Percentiles rank a stretch among this genome's conserved stretches.
Conservation (phyloP, 208 protist species). For the Wallacemonas sp. region DNA sequence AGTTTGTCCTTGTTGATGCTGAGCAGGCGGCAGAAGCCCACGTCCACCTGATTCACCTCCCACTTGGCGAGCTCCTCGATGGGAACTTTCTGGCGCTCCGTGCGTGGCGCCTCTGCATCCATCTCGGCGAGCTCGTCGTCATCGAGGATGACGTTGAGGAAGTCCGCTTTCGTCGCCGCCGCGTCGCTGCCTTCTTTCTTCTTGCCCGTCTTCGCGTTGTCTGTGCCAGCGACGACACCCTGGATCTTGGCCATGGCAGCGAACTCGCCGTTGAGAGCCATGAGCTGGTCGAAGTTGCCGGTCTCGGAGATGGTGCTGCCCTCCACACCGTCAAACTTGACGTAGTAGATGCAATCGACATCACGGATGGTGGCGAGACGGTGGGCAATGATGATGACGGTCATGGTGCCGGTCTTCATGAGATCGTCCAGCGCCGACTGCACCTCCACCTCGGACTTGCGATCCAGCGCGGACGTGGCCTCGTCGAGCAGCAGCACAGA, state of each 20-base stretch:
- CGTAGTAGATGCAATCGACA: conserved; percentile 88
- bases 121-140: conserved; percentile 41
- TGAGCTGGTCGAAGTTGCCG: not conserved
- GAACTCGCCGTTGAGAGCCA: conserved; percentile 47
- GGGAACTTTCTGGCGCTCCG: conserved; percentile 58
- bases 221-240: conserved; percentile 18
- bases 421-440: conserved; percentile 27
- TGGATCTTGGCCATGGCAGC: conserved; percentile 72
- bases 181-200: conserved; percentile 19
- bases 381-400: conserved; percentile 90
- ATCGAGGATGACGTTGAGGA: conserved; percentile 23
- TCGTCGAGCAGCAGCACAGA: conserved; percentile 90
- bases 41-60: conserved; percentile 48
- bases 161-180: no score
- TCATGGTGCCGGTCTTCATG: conserved; percentile 36
- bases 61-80: conserved; percentile 55
- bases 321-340: conserved; percentile 54
- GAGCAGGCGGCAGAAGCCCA: conserved; percentile 43
- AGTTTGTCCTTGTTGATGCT: conserved; percentile 32
- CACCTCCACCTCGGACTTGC: conserved; percentile 84
- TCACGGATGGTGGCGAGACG: conserved; percentile 86
- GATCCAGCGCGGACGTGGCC: conserved; percentile 89
- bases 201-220: conserved; percentile 13
- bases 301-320: conserved; percentile 55
- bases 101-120: conserved; percentile 45